Percentiles rank a stretch among this genome's conserved stretches.
Evolutionary conservation across 1,139 yeast genomes (phyloP).

Genomic region (Debaryomyces robertsiae): DNA sequence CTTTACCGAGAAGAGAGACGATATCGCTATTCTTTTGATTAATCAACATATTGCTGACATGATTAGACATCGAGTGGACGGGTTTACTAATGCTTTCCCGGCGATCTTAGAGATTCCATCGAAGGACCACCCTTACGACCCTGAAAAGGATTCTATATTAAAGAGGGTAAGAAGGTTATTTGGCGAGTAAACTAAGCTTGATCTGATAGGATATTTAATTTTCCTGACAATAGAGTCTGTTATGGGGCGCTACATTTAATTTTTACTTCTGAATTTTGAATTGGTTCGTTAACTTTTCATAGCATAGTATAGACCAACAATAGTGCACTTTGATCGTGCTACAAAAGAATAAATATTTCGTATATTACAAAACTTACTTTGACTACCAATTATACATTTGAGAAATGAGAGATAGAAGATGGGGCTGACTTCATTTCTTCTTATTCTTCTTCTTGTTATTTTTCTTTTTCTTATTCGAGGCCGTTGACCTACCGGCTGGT

Average conservation of each 20-base stretch:
- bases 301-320: slow-evolving; percentile 4
- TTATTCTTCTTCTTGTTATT: slow-evolving; percentile 19
- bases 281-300: slow-evolving; percentile 2
- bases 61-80: slow-evolving; percentile 81
- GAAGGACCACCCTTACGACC: slow-evolving; percentile 97
- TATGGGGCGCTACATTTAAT: neutral
- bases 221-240: neutral
- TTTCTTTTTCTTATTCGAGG: slow-evolving; percentile 17
- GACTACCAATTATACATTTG: slow-evolving; percentile 2
- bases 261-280: slow-evolving; percentile 10
- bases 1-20: slow-evolving; percentile 77
- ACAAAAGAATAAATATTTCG: neutral
- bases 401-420: no score
- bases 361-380: neutral
- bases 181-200: slow-evolving; percentile 63
- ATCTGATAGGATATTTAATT: neutral
- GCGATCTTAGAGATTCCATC: slow-evolving; percentile 97
- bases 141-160: slow-evolving; percentile 94
- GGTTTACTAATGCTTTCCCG: slow-evolving; percentile 89
- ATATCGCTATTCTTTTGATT: slow-evolving; percentile 87
- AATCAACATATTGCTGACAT: slow-evolving; percentile 95
- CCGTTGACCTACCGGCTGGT: slow-evolving; percentile 1
- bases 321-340: no score
- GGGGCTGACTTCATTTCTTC: slow-evolving; percentile 7
- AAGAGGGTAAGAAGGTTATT: slow-evolving; percentile 92